Evolutionary conservation across 129 eudicot genomes (phyloP).

Genomic region (Gnaphalium uliginosum): DNA sequence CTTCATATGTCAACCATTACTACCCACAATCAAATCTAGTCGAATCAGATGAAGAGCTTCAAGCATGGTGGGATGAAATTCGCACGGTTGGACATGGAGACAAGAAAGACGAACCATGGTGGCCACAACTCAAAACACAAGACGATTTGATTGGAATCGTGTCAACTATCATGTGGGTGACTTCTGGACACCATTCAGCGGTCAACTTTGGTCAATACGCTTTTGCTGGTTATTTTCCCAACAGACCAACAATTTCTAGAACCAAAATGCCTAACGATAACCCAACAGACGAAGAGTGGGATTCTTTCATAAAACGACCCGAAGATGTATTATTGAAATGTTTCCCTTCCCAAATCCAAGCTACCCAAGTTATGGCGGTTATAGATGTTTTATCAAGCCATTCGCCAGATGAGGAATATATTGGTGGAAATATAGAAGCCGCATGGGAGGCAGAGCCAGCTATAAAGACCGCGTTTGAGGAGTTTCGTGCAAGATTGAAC

Average conservation of each 20-base stretch:
- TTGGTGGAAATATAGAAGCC: conserved; percentile 28
- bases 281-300: conserved; percentile 40
- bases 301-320: conserved; percentile 35
- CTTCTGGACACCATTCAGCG: conserved; percentile 49
- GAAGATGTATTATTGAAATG: conserved; percentile 29
- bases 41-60: conserved; percentile 35
- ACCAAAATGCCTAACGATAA: conserved; percentile 42
- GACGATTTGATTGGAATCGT: conserved; percentile 32
- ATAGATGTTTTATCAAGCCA: conserved; percentile 42
- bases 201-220: conserved; percentile 56
- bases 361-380: conserved; percentile 37
- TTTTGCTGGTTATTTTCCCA: conserved; percentile 47
- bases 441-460: conserved; percentile 40
- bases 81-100: conserved; percentile 51
- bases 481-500: conserved; percentile 21
- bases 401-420: conserved; percentile 41
- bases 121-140: conserved; percentile 46
- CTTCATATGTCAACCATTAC: conserved; percentile 39
- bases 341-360: conserved; percentile 44
- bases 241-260: conserved; percentile 36
- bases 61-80: conserved; percentile 59
- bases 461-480: conserved; percentile 33
- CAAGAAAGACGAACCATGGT: conserved; percentile 57
- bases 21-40: conserved; percentile 31
- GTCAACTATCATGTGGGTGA: conserved; percentile 44